Evolutionary conservation across 345 rosid genomes (phyloP).

Genomic region (Linum tenue): DNA sequence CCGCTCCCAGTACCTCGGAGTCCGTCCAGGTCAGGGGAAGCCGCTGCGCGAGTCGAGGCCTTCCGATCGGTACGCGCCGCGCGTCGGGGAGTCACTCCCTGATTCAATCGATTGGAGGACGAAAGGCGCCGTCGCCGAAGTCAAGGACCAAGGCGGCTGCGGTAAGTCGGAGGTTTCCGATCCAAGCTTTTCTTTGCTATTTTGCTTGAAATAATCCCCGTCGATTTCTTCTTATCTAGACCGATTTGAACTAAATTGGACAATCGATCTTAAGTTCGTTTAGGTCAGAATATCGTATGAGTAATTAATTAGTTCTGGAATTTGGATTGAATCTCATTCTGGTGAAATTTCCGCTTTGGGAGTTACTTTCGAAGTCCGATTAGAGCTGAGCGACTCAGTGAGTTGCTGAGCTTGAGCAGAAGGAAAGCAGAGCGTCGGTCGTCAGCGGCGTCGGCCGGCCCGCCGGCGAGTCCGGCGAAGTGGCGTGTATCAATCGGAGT

Average conservation of each 20-base stretch:
- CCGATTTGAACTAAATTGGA: not conserved
- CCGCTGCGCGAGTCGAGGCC: not conserved
- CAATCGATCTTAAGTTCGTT: not conserved
- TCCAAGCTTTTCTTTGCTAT: too few relatives aligned
- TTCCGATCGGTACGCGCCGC: slow-evolving; percentile 9
- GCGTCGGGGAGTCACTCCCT: slow-evolving; percentile 15
- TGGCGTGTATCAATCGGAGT: not conserved
- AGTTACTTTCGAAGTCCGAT: too few relatives aligned
- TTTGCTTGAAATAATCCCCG: not conserved
- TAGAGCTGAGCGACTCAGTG: too few relatives aligned
- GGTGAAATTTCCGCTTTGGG: too few relatives aligned
- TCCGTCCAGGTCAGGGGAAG: slow-evolving; percentile 20
- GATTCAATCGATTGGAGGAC: slow-evolving; percentile 20
- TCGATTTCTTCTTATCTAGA: not conserved
- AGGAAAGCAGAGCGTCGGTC: too few relatives aligned
- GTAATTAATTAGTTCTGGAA: not conserved
- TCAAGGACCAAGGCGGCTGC: slow-evolving; percentile 28
- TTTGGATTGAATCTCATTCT: too few relatives aligned
- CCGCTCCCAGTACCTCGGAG: slow-evolving; percentile 31
- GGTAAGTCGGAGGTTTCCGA: slow-evolving; percentile 7
- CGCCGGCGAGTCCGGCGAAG: too few relatives aligned
- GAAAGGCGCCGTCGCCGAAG: slow-evolving; percentile 21
- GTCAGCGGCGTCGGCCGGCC: too few relatives aligned
- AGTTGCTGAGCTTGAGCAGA: too few relatives aligned
- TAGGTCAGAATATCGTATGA: not conserved